Conservation (phyloP, 225 moss, liverwort and hornwort species). For the Marchantia polymorpha region DNA sequence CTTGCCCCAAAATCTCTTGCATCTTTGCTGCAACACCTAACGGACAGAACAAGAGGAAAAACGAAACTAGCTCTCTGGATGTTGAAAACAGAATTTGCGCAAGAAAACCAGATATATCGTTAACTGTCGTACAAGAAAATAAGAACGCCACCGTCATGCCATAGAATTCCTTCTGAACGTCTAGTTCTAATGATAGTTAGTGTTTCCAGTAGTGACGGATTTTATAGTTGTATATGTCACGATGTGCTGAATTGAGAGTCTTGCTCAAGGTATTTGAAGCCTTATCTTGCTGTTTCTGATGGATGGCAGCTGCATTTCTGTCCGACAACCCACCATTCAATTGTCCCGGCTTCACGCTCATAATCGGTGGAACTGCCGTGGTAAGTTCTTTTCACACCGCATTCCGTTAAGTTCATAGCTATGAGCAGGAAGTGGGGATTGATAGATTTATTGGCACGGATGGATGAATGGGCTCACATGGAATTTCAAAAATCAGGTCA, state of each 20-base stretch:
- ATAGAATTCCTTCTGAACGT: no score
- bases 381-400: conserved; percentile 21
- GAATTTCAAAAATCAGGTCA: background rate
- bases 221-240: no score
- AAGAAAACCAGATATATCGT: no score
- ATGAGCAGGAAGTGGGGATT: background rate
- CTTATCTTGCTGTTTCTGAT: background rate
- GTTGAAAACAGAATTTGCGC: no score
- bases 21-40: background rate
- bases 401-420: background rate
- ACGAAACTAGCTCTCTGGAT: no score
- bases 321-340: conserved; percentile 18
- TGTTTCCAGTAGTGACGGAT: no score
- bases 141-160: no score
- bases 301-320: conserved; percentile 16
- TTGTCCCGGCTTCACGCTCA: conserved; percentile 8
- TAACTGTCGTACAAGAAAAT: no score
- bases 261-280: no score
- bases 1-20: background rate
- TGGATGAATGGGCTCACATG: background rate
- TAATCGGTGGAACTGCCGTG: conserved; percentile 27
- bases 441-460: background rate
- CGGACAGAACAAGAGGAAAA: no score
- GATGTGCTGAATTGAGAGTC: no score
- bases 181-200: no score